Evolutionary conservation across 805 yeast species (phyloP).

Genomic region (Blastobotrys americana): DNA sequence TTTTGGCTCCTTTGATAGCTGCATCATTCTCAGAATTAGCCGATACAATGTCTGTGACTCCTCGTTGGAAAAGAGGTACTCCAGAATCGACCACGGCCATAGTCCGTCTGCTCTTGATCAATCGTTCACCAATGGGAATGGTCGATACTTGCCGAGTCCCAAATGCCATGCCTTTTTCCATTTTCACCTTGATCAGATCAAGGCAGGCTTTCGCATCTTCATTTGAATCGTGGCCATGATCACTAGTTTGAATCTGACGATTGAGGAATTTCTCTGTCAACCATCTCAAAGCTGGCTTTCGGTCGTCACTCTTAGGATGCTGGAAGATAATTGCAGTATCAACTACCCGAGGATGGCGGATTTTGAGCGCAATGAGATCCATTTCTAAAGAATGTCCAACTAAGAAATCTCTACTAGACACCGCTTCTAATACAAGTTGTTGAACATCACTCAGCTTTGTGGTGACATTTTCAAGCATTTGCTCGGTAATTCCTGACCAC

Average conservation of each 20-base stretch:
- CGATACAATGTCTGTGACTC: constrained; percentile 31
- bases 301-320: constrained; percentile 78
- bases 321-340: constrained; percentile 73
- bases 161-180: constrained; percentile 56
- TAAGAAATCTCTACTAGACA: constrained; percentile 54
- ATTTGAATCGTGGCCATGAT: constrained; percentile 70
- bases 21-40: constrained; percentile 56
- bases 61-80: constrained; percentile 29
- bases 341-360: constrained; percentile 66
- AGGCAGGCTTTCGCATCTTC: constrained; percentile 81
- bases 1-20: constrained; percentile 37
- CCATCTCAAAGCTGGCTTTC: constrained; percentile 68
- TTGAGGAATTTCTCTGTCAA: constrained; percentile 52
- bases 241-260: constrained; percentile 58
- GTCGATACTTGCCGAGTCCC: constrained; percentile 38
- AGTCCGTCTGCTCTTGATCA: constrained; percentile 10
- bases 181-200: constrained; percentile 63
- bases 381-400: constrained; percentile 89
- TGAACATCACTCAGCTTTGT: constrained; percentile 67
- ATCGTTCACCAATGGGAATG: constrained; percentile 11
- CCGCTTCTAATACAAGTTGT: constrained; percentile 38
- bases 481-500: constrained; percentile 83
- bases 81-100: constrained; percentile 33
- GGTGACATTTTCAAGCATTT: constrained; percentile 51
- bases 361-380: constrained; percentile 62